phyloP scores from a whole-genome alignment of 2,329 filamentous ascomycete species.

The Penicillium olsonii region DNA sequence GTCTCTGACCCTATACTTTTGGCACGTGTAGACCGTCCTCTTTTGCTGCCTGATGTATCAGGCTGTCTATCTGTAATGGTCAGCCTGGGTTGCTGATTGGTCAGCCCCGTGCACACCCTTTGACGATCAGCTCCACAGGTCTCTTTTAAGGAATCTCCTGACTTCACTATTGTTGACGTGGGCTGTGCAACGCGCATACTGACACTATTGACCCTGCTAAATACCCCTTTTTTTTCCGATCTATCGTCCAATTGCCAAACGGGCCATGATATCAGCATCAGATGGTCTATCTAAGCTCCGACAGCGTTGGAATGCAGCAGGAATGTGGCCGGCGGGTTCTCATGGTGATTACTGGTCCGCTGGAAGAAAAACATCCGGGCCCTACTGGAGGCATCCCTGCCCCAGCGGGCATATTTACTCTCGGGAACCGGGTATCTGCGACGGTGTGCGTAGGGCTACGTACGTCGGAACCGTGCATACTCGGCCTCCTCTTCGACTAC shows the following conservation, averaged over 20 bases:
- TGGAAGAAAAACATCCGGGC: constrained; percentile 7
- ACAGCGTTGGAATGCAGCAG: constrained; percentile 18
- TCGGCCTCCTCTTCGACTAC: not conserved
- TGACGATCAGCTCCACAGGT: constrained; percentile 6
- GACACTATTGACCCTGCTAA: not conserved
- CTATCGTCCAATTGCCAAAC: constrained; percentile 1
- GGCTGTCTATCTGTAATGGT: constrained; percentile 4
- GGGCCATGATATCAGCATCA: not conserved
- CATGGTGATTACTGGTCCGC: constrained; percentile 20
- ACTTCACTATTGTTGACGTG: not conserved
- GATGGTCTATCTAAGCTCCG: constrained; percentile 8
- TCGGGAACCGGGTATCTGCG: not conserved
- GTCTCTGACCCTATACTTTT: constrained; percentile 12
- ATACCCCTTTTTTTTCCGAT: not conserved
- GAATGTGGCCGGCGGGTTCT: constrained; percentile 25
- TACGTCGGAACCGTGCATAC: constrained; percentile 4
- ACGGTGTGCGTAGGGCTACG: constrained; percentile 1
- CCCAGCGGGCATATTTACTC: constrained; percentile 3
- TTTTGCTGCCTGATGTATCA: constrained; percentile 8
- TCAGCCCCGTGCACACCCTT: not conserved
- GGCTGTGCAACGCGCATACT: not conserved
- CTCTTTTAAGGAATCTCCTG: constrained; percentile 10
- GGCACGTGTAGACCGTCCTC: constrained; percentile 26
- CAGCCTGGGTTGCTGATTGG: constrained; percentile 5
- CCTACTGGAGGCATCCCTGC: constrained; percentile 9